Percentiles rank a stretch among this genome's conserved stretches.
Conservation (phyloP, 495 filamentous ascomycete species). For the Echria macrotheca region DNA sequence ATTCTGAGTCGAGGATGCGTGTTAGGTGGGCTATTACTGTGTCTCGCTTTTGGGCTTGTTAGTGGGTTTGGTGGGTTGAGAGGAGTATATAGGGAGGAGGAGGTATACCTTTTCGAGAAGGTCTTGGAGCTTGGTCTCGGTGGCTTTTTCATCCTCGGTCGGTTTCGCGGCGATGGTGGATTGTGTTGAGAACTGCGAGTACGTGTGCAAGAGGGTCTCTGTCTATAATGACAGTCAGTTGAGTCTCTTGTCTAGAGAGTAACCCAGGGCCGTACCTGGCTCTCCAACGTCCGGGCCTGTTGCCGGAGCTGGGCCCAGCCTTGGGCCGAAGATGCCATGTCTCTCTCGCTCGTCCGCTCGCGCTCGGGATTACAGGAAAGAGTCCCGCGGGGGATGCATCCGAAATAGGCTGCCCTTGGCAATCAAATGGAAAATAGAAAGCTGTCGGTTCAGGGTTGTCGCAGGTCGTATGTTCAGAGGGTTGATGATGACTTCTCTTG, state of each 20-base stretch:
- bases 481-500: no score
- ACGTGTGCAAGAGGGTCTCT: conserved; percentile 87
- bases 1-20: conserved; percentile 90
- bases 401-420: no score
- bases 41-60: conserved; percentile 58
- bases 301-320: conserved; percentile 96
- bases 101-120: conserved; percentile 65
- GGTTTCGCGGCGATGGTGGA: conserved; percentile 75
- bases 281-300: conserved; percentile 84
- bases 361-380: no score
- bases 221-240: no score
- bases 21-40: conserved; percentile 72
- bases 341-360: conserved; percentile 5
- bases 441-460: no score
- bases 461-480: no score
- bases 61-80: neutral
- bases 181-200: conserved; percentile 86
- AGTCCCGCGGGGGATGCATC: no score
- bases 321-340: conserved; percentile 68
- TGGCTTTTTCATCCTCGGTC: conserved; percentile 74
- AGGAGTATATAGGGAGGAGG: neutral
- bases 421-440: no score
- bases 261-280: conserved; percentile 58
- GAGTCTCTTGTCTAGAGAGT: neutral
- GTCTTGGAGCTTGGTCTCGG: conserved; percentile 78